Evolutionary conservation across 495 filamentous ascomycete genomes (phyloP).

Genomic region (Hyaloscypha variabilis): DNA sequence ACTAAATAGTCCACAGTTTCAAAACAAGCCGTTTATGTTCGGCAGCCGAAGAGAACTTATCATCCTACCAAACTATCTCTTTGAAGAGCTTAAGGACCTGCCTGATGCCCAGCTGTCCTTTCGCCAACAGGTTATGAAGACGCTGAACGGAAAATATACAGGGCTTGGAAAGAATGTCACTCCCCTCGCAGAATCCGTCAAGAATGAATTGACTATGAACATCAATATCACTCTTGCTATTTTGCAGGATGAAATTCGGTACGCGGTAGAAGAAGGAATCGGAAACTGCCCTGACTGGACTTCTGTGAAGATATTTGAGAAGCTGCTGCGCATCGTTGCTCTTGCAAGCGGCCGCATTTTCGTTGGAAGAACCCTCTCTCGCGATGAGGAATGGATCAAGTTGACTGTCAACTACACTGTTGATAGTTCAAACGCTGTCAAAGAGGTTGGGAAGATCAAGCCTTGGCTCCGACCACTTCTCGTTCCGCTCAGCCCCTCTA

Average conservation of each 20-base stretch:
- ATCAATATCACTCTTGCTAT: constrained; percentile 12
- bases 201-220: constrained; percentile 11
- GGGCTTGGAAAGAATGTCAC: background rate
- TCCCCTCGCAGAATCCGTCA: constrained; percentile 8
- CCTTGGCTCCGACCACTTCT: constrained; percentile 37
- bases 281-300: constrained; percentile 38
- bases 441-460: constrained; percentile 34
- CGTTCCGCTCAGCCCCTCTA: constrained; percentile 27
- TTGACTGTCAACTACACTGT: constrained; percentile 61
- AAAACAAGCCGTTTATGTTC: constrained; percentile 14
- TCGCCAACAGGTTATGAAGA: background rate
- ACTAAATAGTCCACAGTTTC: constrained; percentile 4
- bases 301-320: constrained; percentile 38
- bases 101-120: constrained; percentile 9
- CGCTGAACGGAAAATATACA: constrained; percentile 8
- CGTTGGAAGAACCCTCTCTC: constrained; percentile 54
- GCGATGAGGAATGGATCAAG: constrained; percentile 57
- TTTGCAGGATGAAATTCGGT: constrained; percentile 26
- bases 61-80: constrained; percentile 5
- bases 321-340: constrained; percentile 52
- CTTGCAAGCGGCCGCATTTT: constrained; percentile 59
- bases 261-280: constrained; percentile 27
- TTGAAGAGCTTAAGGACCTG: background rate
- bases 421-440: constrained; percentile 39
- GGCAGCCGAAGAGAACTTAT: background rate